A percentile compares a stretch with the other conserved stretches of the same genome.
phyloP scores from a whole-genome alignment of 768 basidiomycete species.

The Tricholoma furcatifolium region DNA sequence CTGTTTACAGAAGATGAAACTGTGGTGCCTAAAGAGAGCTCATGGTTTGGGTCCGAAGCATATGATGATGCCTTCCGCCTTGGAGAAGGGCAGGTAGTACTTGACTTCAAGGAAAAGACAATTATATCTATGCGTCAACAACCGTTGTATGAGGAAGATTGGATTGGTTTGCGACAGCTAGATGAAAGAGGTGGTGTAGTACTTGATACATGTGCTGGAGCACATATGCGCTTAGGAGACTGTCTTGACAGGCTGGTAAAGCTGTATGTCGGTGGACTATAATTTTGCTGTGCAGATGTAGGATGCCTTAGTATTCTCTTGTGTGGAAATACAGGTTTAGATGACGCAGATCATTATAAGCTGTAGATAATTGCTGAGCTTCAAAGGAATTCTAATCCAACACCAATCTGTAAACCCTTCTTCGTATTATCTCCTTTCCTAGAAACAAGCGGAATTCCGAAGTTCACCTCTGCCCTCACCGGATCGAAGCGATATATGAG shows the following conservation, averaged over 20 bases:
- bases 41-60: slow-evolving; percentile 82
- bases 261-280: slow-evolving; percentile 35
- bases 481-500: slow-evolving; percentile 83
- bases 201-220: slow-evolving; percentile 63
- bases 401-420: slow-evolving; percentile 77
- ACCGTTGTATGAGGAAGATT: slow-evolving; percentile 73
- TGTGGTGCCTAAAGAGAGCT: slow-evolving; percentile 79
- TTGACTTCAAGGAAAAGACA: slow-evolving; percentile 9
- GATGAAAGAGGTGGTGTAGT: slow-evolving; percentile 64
- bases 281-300: too few relatives aligned
- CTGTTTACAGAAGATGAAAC: slow-evolving; percentile 74
- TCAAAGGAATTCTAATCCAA: slow-evolving; percentile 66
- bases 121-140: slow-evolving; percentile 74
- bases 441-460: slow-evolving; percentile 78
- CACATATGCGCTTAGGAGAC: slow-evolving; percentile 70
- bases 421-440: slow-evolving; percentile 63
- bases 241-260: slow-evolving; percentile 60
- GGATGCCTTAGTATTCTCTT: too few relatives aligned
- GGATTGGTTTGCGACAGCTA: slow-evolving; percentile 74
- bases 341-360: neutral
- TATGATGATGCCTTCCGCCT: slow-evolving; percentile 33
- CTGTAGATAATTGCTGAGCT: neutral
- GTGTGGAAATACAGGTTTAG: neutral
- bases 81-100: slow-evolving; percentile 10
- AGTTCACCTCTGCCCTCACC: slow-evolving; percentile 83